Percentiles rank a stretch among this genome's conserved stretches.
phyloP scores from a whole-genome alignment of 2,329 filamentous ascomycete genomes.

The Dactylellina cionopaga region DNA sequence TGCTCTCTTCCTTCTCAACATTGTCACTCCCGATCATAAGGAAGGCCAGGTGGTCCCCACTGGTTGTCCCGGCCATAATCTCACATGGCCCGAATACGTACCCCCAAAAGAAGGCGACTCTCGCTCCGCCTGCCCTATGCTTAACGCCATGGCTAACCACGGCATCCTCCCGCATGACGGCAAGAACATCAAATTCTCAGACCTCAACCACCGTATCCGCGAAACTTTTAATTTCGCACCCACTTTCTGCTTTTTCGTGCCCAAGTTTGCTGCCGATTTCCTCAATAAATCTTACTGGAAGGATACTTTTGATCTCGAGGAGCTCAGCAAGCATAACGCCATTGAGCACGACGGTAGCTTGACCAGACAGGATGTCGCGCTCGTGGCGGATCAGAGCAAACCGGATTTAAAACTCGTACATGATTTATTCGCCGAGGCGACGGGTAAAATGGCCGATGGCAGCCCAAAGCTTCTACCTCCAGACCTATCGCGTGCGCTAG shows the following conservation, averaged over 20 bases:
- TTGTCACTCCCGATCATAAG: conserved; percentile 60
- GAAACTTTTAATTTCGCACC: conserved; percentile 63
- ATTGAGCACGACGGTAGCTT: conserved; percentile 56
- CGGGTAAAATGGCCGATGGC: conserved; percentile 59
- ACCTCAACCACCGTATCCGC: conserved; percentile 61
- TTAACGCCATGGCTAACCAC: conserved; percentile 67
- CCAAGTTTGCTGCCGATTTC: conserved; percentile 62
- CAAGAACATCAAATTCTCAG: conserved; percentile 61
- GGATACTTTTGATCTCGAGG: conserved; percentile 53
- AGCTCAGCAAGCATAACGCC: conserved; percentile 52
- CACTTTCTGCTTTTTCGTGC: conserved; percentile 56
- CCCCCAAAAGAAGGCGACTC: conserved; percentile 60
- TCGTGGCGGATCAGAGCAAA: conserved; percentile 60
- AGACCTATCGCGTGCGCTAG: conserved; percentile 59
- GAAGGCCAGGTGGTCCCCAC: conserved; percentile 60
- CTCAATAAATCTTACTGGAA: conserved; percentile 55
- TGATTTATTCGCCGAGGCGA: conserved; percentile 59
- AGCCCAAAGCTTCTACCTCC: conserved; percentile 59
- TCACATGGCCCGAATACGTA: conserved; percentile 60
- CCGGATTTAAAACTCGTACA: conserved; percentile 60
- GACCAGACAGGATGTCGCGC: conserved; percentile 59
- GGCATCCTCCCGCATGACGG: conserved; percentile 65
- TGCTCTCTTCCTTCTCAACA: conserved; percentile 60
- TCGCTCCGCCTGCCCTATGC: conserved; percentile 63
- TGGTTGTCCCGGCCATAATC: conserved; percentile 59